Base-by-base conservation (phyloP, 495 filamentous ascomycete species). In the Astrocystis sublimbata region DNA sequence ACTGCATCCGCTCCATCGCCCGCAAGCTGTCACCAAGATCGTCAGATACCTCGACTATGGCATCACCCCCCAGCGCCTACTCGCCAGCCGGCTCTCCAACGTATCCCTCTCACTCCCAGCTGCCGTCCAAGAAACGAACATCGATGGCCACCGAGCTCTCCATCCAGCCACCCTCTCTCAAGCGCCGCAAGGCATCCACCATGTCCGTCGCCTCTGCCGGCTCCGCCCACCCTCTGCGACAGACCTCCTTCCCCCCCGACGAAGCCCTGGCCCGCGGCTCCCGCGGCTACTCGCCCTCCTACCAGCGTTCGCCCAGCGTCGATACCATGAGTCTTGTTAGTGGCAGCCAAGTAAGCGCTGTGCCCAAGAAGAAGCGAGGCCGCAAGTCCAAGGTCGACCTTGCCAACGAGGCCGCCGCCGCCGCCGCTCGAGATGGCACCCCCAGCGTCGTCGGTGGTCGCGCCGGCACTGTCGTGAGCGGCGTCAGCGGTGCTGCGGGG, bases 201-300 rank as follows among this genome's bases (percentile, higher is more conserved):
- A 75, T 81, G 60, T 86, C 84, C 10, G 65, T 75, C 38, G 58
- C 72, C n/a, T 78, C 75, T 30, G 70, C 71, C 21, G 74, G 73
- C 35, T 85, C 86, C 17, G 79, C 81, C 7, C 91, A 96, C 71
- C 90, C 90, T 9, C 88, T 97, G 19, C 89, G 92, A 30, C 92
- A 96, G 68, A 94, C 92, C 50, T 93, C 92, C 0, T 96, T 96
- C 73, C 89, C 92, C 0, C 89, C 85, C 4, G 78, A 83, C 50
- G 81, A 83, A 63, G 66, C 71, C 1, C 70, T 81, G 33, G 73
- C 79, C 47, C 70, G 66, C 4, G 72, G 73, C 52, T 73, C 79
- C 47, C 70, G 66, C 4, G 72, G 73, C 52, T 73, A 65, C 17
- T 73, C 72, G 0, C 73, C 72, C 6, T 76, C 72, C 3, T 81